Base-by-base conservation (phyloP, 305 asterid genomes). In the Ruellia speciosa region DNA sequence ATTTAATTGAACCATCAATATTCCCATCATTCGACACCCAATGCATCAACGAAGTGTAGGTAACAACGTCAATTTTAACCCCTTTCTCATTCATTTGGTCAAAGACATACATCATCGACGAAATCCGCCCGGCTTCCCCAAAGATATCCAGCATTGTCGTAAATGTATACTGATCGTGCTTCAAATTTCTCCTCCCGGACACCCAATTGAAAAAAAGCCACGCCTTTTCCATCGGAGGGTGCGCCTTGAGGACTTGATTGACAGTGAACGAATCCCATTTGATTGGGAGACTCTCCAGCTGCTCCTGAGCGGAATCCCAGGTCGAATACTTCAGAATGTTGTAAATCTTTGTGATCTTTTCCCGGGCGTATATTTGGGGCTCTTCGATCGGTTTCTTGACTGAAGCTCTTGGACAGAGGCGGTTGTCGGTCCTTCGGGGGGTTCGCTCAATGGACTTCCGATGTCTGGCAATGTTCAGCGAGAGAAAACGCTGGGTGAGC, bases 131-230 rank as follows among this genome's bases (percentile, higher is more conserved):
- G 6, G 97, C 97, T 74, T 88, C 99, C 62, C 99, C 99, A 49
- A 92, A 88, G 18, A 92, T 92, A 72, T 88, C 97, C 84, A 86
- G 20, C 95, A 92, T 92, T 10, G 99, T 88, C 9, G 99, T 92
- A 66, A 79, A 92, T 15, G 96, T 88, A 63, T 75, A 92, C n/a
- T 86, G 94, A 60, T 88, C 99, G 73, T 88, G 99, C 83, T 80
- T 86, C 75, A 88, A 86, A 6, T 67, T 79, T 57, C 69, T 73
- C 52, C 65, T 56, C 61, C 61, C 58, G 14, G 86, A 71, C 43
- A 80, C 90, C 98, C 98, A 92, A 58, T 79, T 82, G 84, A 92
- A 92, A 74, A 92, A 86, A 62, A 92, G 83, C 98, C 98, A 92
- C 28, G 95, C 75, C 60, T 92, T 92, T 51, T 92, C 88, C 96